A percentile compares a stretch with the other conserved stretches of the same genome.
Conservation (phyloP, 1,139 yeast species). For the Kodamaea sp. region DNA sequence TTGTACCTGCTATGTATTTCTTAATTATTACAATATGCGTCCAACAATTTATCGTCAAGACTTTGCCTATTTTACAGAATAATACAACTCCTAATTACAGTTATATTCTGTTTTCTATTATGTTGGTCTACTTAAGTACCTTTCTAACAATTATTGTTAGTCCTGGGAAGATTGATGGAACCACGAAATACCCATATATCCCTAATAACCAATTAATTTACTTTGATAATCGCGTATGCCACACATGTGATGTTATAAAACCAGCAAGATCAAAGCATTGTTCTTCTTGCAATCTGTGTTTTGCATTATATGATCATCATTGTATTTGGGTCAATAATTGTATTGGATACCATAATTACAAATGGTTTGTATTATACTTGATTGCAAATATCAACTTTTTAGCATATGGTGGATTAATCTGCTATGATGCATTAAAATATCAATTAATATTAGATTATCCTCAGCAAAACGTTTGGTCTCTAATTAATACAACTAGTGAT, state of each 20-base stretch:
- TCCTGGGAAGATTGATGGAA: slow-evolving; percentile 47
- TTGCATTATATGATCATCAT: slow-evolving; percentile 79
- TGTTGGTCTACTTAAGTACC: slow-evolving; percentile 33
- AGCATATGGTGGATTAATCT: slow-evolving; percentile 55
- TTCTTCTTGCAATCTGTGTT: slow-evolving; percentile 64
- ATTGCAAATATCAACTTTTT: slow-evolving; percentile 53
- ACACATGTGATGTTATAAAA: slow-evolving; percentile 65
- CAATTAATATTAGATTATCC: slow-evolving; percentile 13
- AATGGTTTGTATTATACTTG: slow-evolving; percentile 65
- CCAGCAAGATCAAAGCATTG: slow-evolving; percentile 94
- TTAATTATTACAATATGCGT: slow-evolving; percentile 45
- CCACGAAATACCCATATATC: slow-evolving; percentile 16
- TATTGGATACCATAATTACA: slow-evolving; percentile 72
- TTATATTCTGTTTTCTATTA: slow-evolving; percentile 29
- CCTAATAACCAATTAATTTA: slow-evolving; percentile 58
- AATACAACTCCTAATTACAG: slow-evolving; percentile 9
- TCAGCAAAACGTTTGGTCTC: slow-evolving; percentile 20
- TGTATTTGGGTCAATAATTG: slow-evolving; percentile 96
- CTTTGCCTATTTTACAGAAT: slow-evolving; percentile 28
- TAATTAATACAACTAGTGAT: slow-evolving; percentile 27
- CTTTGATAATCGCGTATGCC: slow-evolving; percentile 37
- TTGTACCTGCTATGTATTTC: slow-evolving; percentile 50
- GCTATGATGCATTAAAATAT: slow-evolving; percentile 19
- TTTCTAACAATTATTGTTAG: slow-evolving; percentile 45
- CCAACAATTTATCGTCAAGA: slow-evolving; percentile 40